A percentile compares a stretch with the other conserved stretches of the same genome.
Conservation (phyloP, 2,329 filamentous ascomycete genomes). For the Periglandula ipomoeae region DNA sequence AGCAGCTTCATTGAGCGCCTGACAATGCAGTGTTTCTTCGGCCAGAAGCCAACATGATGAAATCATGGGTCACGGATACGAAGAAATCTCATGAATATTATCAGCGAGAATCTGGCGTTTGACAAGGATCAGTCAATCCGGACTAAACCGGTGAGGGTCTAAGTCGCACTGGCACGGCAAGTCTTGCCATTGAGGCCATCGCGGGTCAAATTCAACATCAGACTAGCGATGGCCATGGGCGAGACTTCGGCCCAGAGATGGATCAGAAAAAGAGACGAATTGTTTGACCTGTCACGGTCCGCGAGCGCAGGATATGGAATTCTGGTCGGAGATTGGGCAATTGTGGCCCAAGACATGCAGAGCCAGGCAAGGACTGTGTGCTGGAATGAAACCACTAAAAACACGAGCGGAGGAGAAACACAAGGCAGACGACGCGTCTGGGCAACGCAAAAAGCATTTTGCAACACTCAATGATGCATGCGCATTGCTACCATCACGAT, state of each 20-base stretch:
- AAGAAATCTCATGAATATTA: background rate
- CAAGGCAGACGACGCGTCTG: background rate
- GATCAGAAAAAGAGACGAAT: background rate
- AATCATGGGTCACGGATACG: background rate
- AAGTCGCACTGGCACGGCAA: no score
- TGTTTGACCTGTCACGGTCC: background rate
- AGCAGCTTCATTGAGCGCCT: background rate
- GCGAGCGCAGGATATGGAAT: background rate
- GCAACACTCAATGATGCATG: background rate
- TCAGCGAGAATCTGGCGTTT: background rate
- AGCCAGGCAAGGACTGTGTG: background rate
- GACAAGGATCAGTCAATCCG: no score
- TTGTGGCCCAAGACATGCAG: constrained; percentile 1
- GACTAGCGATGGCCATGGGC: no score
- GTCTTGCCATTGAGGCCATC: no score
- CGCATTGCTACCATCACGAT: background rate
- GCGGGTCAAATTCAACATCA: no score
- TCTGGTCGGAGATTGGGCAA: background rate
- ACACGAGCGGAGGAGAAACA: background rate
- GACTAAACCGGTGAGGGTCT: no score
- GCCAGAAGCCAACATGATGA: background rate
- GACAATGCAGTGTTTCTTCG: background rate
- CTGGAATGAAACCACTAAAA: constrained; percentile 2
- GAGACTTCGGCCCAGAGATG: no score
- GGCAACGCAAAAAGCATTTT: background rate